Evolutionary conservation across 1,284 basidiomycete species (phyloP), one percentile per base, ranked within the genome.

Genomic region (Marasmius sp.): DNA sequence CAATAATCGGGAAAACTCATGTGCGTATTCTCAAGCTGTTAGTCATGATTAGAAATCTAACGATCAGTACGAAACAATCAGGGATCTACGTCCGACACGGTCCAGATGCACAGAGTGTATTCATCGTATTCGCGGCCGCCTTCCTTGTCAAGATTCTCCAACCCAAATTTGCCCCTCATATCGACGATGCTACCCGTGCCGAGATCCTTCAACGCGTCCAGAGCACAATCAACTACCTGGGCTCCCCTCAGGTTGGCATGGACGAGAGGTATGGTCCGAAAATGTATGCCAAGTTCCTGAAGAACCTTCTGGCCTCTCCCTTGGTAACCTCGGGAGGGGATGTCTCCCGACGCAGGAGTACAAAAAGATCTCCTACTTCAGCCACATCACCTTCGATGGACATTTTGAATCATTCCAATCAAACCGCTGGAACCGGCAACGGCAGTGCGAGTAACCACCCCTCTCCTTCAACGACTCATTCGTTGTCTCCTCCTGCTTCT

Each of bases 81-180:
- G 85, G 81, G 62, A 76, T 82, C 37, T 87, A 84, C 66, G 79
- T 92, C 59, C 82, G 88, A 3, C 90, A 93, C 69, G 92, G 91
- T 0, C 91, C 92, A 1, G 92, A 94, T 70, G 87, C 89, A 1
- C 91, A 94, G 67, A 89, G 88, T 63, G 86, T 95, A 22, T 93
- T 93, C 68, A 84, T 91, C n/a, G 90, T 90, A 0, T 95, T 94
- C 66, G 92, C 92, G 6, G 87, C 89, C 18, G 87, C 91, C 1
- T 93, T 93, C 75, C 77, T 93, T 12, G 83, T 93, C 64, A 92
- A 92, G 79, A 79, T 92, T 14, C 77, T 93, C 14, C 88, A 90
- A 73, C 91, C 88, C 2, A 88, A 85, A 69, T 93, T 89, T 66
- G 78, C 85, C 0, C 71, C 77, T 5, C 85, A 86, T 67, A 77